Base-by-base conservation (phyloP, 257 asterid species). In the Solanum sitiens region DNA sequence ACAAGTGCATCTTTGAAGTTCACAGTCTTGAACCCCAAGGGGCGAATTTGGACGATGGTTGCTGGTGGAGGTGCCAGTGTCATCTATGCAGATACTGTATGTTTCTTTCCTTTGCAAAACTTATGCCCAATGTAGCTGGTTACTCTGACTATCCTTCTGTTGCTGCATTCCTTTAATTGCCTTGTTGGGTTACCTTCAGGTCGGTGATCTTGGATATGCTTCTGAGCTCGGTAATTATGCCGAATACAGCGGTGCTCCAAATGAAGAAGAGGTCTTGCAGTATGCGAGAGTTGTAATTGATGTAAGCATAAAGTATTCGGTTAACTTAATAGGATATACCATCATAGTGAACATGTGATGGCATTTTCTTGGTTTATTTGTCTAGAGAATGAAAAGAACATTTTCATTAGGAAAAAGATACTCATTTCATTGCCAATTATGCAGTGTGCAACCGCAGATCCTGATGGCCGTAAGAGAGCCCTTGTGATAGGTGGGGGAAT, bases 11-110 rank as follows among this genome's bases (percentile, higher is more conserved):
- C 99, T 47, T 93, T 96, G 91, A 96, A 96, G 91, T 96, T 96
- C 95, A 96, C 98, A 0, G 98, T 96, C 83, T 91, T 96, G 96
- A 96, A 96, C 93, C 98, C 98, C 39, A 94, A 92, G 91, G 99
- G 99, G 53, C 91, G 99, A 76, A 96, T 96, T 88, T 95, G 99
- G 99, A 96, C 99, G 14, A 95, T 95, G 99, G 98, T 96, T 73
- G 99, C 98, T 87, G 99, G 99, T 79, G 98, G 99, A 87, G 99
- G 99, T 45, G 99, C 99, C 83, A 96, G 98, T 89, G 99, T 96
- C 88, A 96, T 96, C 88, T 96, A 96, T 53, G 98, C 99, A 1
- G 98, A 96, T 88, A 96, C 98, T 0, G 98, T 96, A 56, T 11
- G 93, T 90, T 90, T 85, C 88, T 90, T 3, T 84, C 90, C 91